Evolutionary conservation across 164 flowering plant genomes (phyloP), one percentile per base, ranked within the genome.

Genomic region (Tinospora cordifolia): DNA sequence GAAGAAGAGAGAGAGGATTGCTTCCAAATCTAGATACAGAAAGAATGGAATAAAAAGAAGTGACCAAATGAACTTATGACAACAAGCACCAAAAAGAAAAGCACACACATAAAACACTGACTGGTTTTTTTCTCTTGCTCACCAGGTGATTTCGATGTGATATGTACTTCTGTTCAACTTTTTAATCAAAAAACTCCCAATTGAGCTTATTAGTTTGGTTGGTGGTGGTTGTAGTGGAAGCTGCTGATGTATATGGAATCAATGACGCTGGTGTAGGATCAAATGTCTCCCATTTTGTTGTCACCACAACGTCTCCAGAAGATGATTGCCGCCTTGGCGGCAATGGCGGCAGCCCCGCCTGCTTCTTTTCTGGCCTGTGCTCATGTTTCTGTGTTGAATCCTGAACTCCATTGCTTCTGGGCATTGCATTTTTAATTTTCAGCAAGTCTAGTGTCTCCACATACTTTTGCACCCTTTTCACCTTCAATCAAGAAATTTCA

Each of bases 271-370:
- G 74, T 0, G 71, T 59, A 10, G 62, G 62, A 62, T 80, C 82
- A 22, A 80, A 80, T 3, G 78, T 90, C 77, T 92, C 98, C 98
- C 97, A 92, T 72, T 87, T 76, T 26, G 96, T 88, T n/a, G 93
- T 85, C 12, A 86, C 83, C 5, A 87, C 87, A 2, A 86, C 91
- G 2, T 84, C 26, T 82, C 4, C 71, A 6, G 81, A 57, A 14
- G 86, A 73, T 10, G 73, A 73, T 63, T 75, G 75, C 14, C 51
- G 49, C 27, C 60, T 66, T 22, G 44, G 24, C 11, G 78, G 66
- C 9, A 14, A 26, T 3, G 54, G 30, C 1, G 68, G 54, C 17
- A 24, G 65, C 8, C 22, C 12, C 4, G 15, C 25, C 15, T 67
- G 58, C 47, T 64, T 74, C 22, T 80, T 74, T 24, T 71, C 51